Evolutionary conservation across 108 stramenopile genomes (phyloP), one percentile per base, ranked within the genome.

Genomic region (Ochromonas danica): DNA sequence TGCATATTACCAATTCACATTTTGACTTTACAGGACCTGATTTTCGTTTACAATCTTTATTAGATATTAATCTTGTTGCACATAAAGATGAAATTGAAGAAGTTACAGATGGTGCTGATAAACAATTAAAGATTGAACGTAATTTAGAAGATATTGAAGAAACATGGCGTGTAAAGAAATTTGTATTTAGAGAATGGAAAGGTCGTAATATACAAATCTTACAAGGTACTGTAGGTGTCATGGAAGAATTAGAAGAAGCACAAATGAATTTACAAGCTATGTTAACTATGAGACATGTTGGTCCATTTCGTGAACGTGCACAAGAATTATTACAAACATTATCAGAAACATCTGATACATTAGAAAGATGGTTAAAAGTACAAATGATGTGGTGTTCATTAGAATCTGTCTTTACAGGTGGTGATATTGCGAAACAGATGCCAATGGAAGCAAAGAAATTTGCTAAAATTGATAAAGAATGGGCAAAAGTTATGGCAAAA

Each of bases 391-490:
- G 93, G 93, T 92, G 91, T 81, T 92, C 91, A 0, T 88, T 94
- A 28, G 94, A 94, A 81, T 89, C 90, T 22, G 94, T 94, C 0
- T 94, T 94, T 81, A 92, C 92, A 0, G 92, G 92, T 38, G 94
- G 94, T 33, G 94, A 94, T 82, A 94, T 94, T 80, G 92, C 93
- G 57, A 93, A 93, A 84, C 92, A 93, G 81, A 79, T 94, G 82
- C 94, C 94, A 39, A 90, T 89, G 81, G 93, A 92, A 77, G 94
- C 94, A 28, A 92, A 93, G 78, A 93, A 93, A 85, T 94, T 94
- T 83, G 86, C 89, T 43, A 93, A 93, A 81, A 88, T 94, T 0
- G 93, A 94, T 88, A 94, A 93, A 88, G 93, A 94, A 78, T 93
- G 92, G 91, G 88, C 84, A 51, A 92, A 92, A 71, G 87, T 93